Evolutionary conservation across 495 filamentous ascomycete species (phyloP).

Genomic region (Penicillium pulvis): DNA sequence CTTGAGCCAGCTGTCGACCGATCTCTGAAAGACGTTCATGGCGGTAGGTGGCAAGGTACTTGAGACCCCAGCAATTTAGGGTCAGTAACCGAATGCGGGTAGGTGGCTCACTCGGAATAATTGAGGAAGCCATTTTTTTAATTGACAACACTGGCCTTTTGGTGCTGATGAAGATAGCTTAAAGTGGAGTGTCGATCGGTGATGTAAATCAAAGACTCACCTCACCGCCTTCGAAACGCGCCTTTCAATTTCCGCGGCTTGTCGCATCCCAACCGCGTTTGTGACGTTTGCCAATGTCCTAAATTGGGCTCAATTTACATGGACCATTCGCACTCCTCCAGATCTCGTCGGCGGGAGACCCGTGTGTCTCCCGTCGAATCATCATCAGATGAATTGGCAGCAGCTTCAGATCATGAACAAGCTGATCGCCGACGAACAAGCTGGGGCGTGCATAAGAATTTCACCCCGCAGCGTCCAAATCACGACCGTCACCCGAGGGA

Average conservation of each 20-base stretch:
- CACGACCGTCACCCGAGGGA: constrained; percentile 33
- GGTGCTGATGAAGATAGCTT: not conserved
- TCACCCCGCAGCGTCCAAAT: constrained; percentile 41
- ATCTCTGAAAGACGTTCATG: constrained; percentile 82
- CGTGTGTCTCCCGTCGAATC: constrained; percentile 44
- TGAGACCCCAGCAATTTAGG: constrained; percentile 96
- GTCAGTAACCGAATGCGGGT: constrained; percentile 69
- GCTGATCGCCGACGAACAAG: constrained; percentile 43
- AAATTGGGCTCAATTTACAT: constrained; percentile 21
- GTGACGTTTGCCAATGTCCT: constrained; percentile 17
- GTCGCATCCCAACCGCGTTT: constrained; percentile 1
- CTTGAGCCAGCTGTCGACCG: constrained; percentile 68
- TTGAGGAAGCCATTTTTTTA: constrained; percentile 21
- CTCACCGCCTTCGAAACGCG: constrained; percentile 23
- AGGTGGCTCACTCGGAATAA: constrained; percentile 28
- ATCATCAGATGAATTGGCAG: constrained; percentile 57
- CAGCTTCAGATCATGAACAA: constrained; percentile 45
- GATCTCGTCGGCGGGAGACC: constrained; percentile 55
- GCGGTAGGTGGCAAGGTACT: constrained; percentile 79
- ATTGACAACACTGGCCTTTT: constrained; percentile 1
- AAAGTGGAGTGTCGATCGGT: constrained; percentile 10
- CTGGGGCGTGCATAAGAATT: constrained; percentile 37
- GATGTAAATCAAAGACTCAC: constrained; percentile 19
- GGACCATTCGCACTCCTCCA: constrained; percentile 38
- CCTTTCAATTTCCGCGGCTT: constrained; percentile 15